Evolutionary conservation across 2,329 filamentous ascomycete genomes (phyloP).

Genomic region (Pyricularia grisea): DNA sequence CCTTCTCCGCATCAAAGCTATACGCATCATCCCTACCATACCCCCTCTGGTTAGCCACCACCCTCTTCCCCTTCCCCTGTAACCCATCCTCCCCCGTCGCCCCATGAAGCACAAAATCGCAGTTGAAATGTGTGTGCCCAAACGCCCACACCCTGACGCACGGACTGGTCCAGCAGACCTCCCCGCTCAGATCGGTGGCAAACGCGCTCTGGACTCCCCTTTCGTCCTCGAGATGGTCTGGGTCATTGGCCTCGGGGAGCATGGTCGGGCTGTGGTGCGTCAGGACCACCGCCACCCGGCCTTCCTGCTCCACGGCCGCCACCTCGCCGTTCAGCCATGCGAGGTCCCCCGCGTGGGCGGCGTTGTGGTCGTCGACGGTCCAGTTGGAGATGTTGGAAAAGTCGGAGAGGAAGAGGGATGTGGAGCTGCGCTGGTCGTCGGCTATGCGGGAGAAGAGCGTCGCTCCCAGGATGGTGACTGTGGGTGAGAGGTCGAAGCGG

Average conservation of each 20-base stretch:
- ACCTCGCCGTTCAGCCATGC: constrained; percentile 37
- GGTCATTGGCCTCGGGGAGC: constrained; percentile 6
- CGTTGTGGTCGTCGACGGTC: constrained; percentile 39
- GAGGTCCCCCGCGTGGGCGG: constrained; percentile 33
- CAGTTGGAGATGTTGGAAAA: constrained; percentile 43
- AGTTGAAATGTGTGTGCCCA: constrained; percentile 39
- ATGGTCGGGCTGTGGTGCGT: constrained; percentile 45
- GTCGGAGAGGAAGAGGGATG: constrained; percentile 33
- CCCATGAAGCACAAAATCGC: constrained; percentile 15
- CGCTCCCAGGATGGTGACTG: constrained; percentile 31
- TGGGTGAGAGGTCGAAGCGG: constrained; percentile 24
- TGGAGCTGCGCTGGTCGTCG: constrained; percentile 15
- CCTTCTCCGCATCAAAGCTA: not conserved
- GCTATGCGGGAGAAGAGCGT: constrained; percentile 27
- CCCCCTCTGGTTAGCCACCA: constrained; percentile 34
- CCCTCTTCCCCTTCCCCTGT: constrained; percentile 17
- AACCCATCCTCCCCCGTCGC: constrained; percentile 6
- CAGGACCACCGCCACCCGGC: constrained; percentile 31
- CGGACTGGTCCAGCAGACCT: constrained; percentile 17
- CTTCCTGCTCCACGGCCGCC: constrained; percentile 9
- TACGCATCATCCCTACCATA: not conserved
- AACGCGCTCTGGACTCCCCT: constrained; percentile 41
- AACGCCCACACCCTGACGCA: constrained; percentile 32
- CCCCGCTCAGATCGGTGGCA: constrained; percentile 34
- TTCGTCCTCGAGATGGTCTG: constrained; percentile 32